These are phyloP conservation scores for Tardiomyces blankii DNA, from an alignment of 1,139 yeast species.

Conservation along the genomic window DNA sequence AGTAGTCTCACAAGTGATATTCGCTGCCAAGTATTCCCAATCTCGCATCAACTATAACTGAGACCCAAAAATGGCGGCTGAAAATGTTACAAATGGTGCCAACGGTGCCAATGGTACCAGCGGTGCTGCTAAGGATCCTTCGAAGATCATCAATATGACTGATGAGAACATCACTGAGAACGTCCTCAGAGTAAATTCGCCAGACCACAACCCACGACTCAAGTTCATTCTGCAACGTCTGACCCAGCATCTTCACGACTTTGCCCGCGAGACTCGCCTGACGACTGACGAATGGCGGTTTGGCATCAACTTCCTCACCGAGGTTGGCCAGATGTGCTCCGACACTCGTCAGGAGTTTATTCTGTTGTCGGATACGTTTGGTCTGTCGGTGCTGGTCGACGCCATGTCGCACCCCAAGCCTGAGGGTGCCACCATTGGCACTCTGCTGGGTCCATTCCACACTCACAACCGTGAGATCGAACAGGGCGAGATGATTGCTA, in stretches of 20 bases:
- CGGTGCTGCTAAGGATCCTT: too few relatives aligned
- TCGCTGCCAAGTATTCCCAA: too few relatives aligned
- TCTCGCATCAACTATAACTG: too few relatives aligned
- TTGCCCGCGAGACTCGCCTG: constrained; percentile 27
- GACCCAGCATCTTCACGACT: constrained; percentile 26
- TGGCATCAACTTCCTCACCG: constrained; percentile 24
- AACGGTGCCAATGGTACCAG: too few relatives aligned
- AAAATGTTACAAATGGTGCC: too few relatives aligned
- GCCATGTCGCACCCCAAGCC: constrained; percentile 27
- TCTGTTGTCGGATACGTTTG: constrained; percentile 25
- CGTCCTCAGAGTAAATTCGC: constrained; percentile 22
- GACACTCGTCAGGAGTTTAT: constrained; percentile 28
- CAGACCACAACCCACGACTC: constrained; percentile 10
- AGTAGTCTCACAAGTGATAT: too few relatives aligned
- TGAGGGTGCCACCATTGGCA: constrained; percentile 24
- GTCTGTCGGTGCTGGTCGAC: constrained; percentile 27
- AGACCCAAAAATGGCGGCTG: too few relatives aligned
- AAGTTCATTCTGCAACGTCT: too few relatives aligned
- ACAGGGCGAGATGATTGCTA: constrained; percentile 23
- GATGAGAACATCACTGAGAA: constrained; percentile 26
- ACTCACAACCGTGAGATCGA: constrained; percentile 24
- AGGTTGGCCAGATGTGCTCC: constrained; percentile 25
- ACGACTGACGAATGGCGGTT: constrained; percentile 28
- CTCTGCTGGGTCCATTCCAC: constrained; percentile 29
- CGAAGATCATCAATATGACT: constrained; percentile 16